Conservation (phyloP, 1,139 yeast genomes). For the Hyphopichia wangnamkhiaoensis region DNA sequence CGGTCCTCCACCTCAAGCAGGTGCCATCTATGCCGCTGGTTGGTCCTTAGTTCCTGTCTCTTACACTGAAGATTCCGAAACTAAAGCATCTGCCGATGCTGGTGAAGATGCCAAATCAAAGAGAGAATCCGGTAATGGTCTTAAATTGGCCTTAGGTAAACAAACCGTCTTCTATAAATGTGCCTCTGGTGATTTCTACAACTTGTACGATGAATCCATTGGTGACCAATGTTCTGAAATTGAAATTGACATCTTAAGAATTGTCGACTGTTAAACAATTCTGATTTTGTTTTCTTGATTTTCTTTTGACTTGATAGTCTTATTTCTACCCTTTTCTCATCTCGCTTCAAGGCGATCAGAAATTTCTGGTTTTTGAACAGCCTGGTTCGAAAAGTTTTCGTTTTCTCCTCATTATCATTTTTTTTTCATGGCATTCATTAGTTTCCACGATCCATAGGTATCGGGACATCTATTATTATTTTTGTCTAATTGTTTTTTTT, state of each 20-base stretch:
- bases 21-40: conserved; percentile 41
- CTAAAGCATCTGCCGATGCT: conserved; percentile 11
- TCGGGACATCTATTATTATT: too few relatives aligned
- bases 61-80: conserved; percentile 13
- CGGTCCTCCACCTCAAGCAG: conserved; percentile 48
- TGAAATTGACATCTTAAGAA: conserved; percentile 36
- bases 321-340: not conserved
- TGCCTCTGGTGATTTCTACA: conserved; percentile 45
- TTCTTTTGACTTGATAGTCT: conserved; percentile 2
- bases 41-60: conserved; percentile 34
- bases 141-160: conserved; percentile 40
- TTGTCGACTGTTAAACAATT: conserved; percentile 26
- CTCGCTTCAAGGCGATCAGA: not conserved
- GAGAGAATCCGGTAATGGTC: conserved; percentile 19
- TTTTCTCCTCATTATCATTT: too few relatives aligned
- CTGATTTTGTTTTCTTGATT: conserved; percentile 7
- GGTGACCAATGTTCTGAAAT: conserved; percentile 41
- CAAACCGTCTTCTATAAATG: conserved; percentile 43
- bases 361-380: not conserved
- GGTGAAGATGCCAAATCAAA: conserved; percentile 13
- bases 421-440: too few relatives aligned
- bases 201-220: conserved; percentile 42
- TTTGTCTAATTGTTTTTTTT: not conserved
- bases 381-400: not conserved
- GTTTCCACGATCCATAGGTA: too few relatives aligned